Base-by-base conservation (phyloP, 768 basidiomycete species). In the Melanogaster broomeanus region DNA sequence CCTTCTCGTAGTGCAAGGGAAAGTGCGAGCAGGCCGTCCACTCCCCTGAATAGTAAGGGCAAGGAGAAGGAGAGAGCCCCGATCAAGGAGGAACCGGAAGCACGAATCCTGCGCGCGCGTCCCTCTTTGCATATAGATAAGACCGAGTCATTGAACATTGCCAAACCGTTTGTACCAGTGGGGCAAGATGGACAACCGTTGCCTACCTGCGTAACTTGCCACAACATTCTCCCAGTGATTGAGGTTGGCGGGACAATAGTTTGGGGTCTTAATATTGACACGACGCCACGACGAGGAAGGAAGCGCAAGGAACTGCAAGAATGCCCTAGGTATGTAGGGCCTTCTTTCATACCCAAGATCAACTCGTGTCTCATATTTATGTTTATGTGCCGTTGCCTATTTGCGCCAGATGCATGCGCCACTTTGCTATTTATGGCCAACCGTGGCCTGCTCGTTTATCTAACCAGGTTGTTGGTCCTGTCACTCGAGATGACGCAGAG, bases 161-260 rank as follows among this genome's bases (percentile, higher is more conserved):
- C 64, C n/a, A 74, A 72, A 55, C 67, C 71, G 39, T 74, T 77
- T 35, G 67, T 75, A 16, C 83, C 78, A 4, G 68, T 77, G 55
- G 87, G 84, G 27, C 72, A 79, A 44, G 85, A 88, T 61, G 87
- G 87, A 24, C 83, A 81, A 62, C 78, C 76, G 16, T 68, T 89
- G 27, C 88, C 89, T 42, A 81, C 71, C n/a, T 91, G 88, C 56
- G 70, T 76, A 62, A 90, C 85, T 22, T 90, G 88, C 67, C 72
- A 70, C 46, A 88, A 83, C 62, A 73, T 90, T 45, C 66, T 91
- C 58, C 88, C 88, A 3, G 78, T 91, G 52, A 90, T 90, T 58
- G 80, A 84, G 44, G 84, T 90, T 24, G 86, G 89, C 67, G 80
- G 79, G 37, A 76, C 84, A 65, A 80, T 90, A 21, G 85, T 90